Base-by-base conservation (phyloP, 306 rosid genomes). In the Vigna trinervia region DNA sequence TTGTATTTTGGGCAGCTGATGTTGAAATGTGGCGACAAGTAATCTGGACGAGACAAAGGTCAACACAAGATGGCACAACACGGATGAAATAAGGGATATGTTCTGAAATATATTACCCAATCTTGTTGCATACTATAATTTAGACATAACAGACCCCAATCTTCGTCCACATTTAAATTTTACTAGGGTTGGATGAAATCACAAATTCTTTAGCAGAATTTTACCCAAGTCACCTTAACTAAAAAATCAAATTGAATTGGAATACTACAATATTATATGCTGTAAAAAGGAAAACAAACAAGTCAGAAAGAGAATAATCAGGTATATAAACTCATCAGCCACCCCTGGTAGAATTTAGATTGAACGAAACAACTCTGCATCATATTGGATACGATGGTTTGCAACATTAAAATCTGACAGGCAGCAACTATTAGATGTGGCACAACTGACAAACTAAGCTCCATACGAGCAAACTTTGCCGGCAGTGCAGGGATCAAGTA, bases 331-430 rank as follows among this genome's bases (percentile, higher is more conserved):
- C 19, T 53, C 26, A 51, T 41, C 23, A 50, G 78, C 19, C 30
- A 39, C 5, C 83, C 41, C 23, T 14, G 36, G 54, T 56, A 71
- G 84, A 82, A 65, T n/a, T 34, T 47, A 47, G 48, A 80, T 48
- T 52, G 6, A 48, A 23, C 47, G 47, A 75, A 80, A 43, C 1
- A 36, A 60, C 30, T 69, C 34, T 69, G 52, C 48, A 60, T 66
- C 26, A 45, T 20, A 74, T 32, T 48, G 57, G 78, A 69, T 53
- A 65, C 41, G 23, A 61, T 59, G 65, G 38, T 46, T 75, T 60
- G 73, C 51, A 41, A 66, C 68, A 72, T 13, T 57, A 73, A 47
- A 66, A 72, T 47, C 53, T 30, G 34, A 15, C 38, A 65, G 69
- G 62, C 14, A 30, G 69, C 51, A 53, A 53, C 46, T 23, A 36